Evolutionary conservation across 768 basidiomycete genomes (phyloP), one percentile per base, ranked within the genome.

Genomic region (Crepidotus variabilis): DNA sequence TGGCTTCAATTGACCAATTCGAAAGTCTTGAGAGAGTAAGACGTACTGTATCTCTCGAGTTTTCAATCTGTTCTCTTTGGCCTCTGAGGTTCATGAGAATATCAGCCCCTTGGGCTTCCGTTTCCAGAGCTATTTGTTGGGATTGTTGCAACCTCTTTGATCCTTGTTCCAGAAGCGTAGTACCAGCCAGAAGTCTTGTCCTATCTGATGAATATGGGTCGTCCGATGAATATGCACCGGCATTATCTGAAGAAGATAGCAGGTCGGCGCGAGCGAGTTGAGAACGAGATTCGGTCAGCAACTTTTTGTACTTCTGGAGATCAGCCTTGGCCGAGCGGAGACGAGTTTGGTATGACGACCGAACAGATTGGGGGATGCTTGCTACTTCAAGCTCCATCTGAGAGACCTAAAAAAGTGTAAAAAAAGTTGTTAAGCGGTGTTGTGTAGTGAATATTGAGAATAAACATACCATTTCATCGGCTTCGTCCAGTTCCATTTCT

Each of bases 361-460:
- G 84, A 63, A 94, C 79, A 20, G 90, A 88, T 66, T 91, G 87
- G 0, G 94, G 94, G 67, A 98, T 94, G 10, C 92, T 90, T 64
- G 94, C 94, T 6, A 96, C 87, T 75, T 99, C 97, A 56, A 99
- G 89, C 75, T 98, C 96, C 96, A 99, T 97, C 82, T 99, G 97
- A 48, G 94, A 94, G 61, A 98, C 83, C 96, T 98, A 47, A 32
- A 51, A n/a, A 50, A 33, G 32, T 47, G 58, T 60, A 28, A 28
- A 4, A 28, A 28, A 28, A 3, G 21, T 52, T 22, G 50, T 53
- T 21, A 46, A 43, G 39, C 28, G 6, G 47, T 52, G 51, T 22
- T 50, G 52, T 23, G 39, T 50, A 53, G 56, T 50, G 22, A 39
- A 32, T 18, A 28, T 23, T 33, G 33, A 20, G 47, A 21, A 11